A percentile compares a stretch with the other conserved stretches of the same genome.
Conservation (phyloP, 2,329 filamentous ascomycete genomes). For the Fusarium sp. region DNA sequence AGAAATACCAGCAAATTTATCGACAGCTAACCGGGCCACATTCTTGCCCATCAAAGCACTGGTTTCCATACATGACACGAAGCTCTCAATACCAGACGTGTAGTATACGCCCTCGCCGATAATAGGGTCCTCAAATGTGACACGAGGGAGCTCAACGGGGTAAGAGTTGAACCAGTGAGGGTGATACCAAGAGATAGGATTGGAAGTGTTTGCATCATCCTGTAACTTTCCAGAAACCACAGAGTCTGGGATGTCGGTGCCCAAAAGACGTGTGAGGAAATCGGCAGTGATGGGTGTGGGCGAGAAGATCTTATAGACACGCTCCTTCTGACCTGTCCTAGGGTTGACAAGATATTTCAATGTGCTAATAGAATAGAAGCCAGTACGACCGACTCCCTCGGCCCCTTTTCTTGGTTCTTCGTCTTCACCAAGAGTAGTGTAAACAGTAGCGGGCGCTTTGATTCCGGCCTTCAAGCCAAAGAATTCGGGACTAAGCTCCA, state of each 20-base stretch:
- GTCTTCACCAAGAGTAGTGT: conserved; percentile 79
- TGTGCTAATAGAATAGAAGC: conserved; percentile 88
- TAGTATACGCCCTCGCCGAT: conserved; percentile 75
- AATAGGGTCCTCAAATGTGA: conserved; percentile 85
- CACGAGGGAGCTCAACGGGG: conserved; percentile 82
- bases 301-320: conserved; percentile 73
- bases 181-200: conserved; percentile 77
- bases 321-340: conserved; percentile 61
- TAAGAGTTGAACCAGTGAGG: conserved; percentile 85
- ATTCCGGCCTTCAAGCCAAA: conserved; percentile 73
- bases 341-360: conserved; percentile 72
- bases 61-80: conserved; percentile 98
- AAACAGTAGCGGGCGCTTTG: conserved; percentile 75
- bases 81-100: conserved; percentile 83
- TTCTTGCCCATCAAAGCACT: conserved; percentile 91
- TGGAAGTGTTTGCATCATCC: conserved; percentile 49
- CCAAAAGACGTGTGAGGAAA: conserved; percentile 64
- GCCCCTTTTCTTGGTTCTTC: conserved; percentile 61
- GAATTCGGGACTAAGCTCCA: conserved; percentile 73
- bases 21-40: conserved; percentile 75
- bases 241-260: conserved; percentile 55
- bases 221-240: conserved; percentile 46
- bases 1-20: conserved; percentile 58
- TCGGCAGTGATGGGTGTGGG: conserved; percentile 60
- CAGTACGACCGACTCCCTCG: conserved; percentile 73